Percentiles rank a stretch among this genome's conserved stretches.
Conservation (phyloP, 2,329 filamentous ascomycete species). For the Monosporascus sp. region DNA sequence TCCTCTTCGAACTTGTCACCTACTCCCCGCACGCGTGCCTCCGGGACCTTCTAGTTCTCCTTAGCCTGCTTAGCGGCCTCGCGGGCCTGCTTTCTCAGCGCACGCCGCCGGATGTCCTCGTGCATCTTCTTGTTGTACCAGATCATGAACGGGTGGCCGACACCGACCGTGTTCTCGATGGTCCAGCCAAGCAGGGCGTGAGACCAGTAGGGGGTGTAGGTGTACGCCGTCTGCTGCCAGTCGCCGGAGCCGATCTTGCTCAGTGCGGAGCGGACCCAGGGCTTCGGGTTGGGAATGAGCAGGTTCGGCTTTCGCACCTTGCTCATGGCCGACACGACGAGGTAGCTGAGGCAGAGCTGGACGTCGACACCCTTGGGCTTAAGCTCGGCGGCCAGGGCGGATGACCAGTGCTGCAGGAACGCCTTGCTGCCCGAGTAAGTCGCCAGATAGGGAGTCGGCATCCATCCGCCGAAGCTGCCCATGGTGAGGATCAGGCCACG, state of each 20-base stretch:
- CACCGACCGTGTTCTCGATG: conserved; percentile 55
- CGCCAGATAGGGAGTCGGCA: conserved; percentile 85
- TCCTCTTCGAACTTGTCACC: no score
- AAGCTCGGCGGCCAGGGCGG: conserved; percentile 77
- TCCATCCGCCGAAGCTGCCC: conserved; percentile 91
- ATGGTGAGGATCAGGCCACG: conserved; percentile 90
- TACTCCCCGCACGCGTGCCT: neutral
- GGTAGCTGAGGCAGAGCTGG: conserved; percentile 86
- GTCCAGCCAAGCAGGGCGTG: conserved; percentile 87
- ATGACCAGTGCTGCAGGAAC: conserved; percentile 95
- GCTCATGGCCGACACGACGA: conserved; percentile 94
- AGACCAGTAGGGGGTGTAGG: conserved; percentile 88
- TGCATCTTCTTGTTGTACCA: conserved; percentile 64
- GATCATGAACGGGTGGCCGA: conserved; percentile 42
- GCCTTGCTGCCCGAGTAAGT: conserved; percentile 98
- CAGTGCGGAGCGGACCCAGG: conserved; percentile 75
- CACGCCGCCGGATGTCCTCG: conserved; percentile 72
- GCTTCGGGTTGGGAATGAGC: conserved; percentile 73
- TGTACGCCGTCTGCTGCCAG: conserved; percentile 73
- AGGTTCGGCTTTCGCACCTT: conserved; percentile 79
- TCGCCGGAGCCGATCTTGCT: conserved; percentile 77
- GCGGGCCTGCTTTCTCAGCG: conserved; percentile 58
- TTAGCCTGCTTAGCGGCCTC: conserved; percentile 71
- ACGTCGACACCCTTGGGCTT: conserved; percentile 76
- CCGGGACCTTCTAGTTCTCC: conserved; percentile 39